Conservation (phyloP, 1,284 basidiomycete species). For the Spongispora temasekensis region DNA sequence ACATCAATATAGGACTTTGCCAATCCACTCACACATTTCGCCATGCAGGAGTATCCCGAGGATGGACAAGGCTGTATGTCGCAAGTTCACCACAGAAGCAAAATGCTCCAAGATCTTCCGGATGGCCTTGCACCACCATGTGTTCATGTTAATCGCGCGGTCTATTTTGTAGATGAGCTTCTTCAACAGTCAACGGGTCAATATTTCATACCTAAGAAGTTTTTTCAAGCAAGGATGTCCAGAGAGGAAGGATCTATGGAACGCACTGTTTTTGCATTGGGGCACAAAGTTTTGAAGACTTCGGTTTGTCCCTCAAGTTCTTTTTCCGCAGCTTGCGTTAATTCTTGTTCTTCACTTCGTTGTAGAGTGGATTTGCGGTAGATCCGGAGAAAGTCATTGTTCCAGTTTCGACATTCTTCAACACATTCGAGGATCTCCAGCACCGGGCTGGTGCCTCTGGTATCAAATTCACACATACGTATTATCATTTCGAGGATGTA, state of each 20-base stretch:
- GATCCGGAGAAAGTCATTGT: slow-evolving; percentile 5
- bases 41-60: slow-evolving; percentile 33
- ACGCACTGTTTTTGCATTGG: slow-evolving; percentile 1
- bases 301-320: neutral
- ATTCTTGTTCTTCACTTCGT: slow-evolving; percentile 6
- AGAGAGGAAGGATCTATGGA: neutral
- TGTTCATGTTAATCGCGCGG: slow-evolving; percentile 8
- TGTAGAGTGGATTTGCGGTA: slow-evolving; percentile 15
- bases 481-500: neutral
- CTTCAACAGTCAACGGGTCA: slow-evolving; percentile 7
- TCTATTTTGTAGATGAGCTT: slow-evolving; percentile 31
- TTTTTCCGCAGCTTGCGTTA: neutral
- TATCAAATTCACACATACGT: slow-evolving; percentile 1
- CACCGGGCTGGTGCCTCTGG: neutral
- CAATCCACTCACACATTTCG: slow-evolving; percentile 24
- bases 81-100: slow-evolving; percentile 26
- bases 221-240: slow-evolving; percentile 1
- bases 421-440: slow-evolving; percentile 13
- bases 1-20: slow-evolving; percentile 27
- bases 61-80: slow-evolving; percentile 24
- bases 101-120: slow-evolving; percentile 27
- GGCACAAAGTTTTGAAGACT: slow-evolving; percentile 5
- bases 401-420: slow-evolving; percentile 11
- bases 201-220: slow-evolving; percentile 32
- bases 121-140: slow-evolving; percentile 17